Percentiles rank a stretch among this genome's conserved stretches.
Conservation (phyloP, 352 stramenopile genomes). For the Thalassiosira ordinaria region DNA sequence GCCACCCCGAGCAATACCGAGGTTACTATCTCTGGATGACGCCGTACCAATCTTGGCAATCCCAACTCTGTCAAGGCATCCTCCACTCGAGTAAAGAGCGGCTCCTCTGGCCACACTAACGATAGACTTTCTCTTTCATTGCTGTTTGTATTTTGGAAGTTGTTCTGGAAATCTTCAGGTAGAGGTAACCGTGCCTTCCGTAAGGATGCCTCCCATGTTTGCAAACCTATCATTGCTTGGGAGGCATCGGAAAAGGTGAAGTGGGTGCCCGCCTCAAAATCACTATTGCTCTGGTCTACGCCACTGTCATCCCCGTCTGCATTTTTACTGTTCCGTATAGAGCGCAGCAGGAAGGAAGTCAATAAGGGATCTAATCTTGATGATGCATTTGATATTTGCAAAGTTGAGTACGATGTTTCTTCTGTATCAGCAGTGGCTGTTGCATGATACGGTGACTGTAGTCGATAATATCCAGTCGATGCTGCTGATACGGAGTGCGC, state of each 20-base stretch:
- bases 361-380: conserved; percentile 45
- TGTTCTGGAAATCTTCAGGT: too few species aligned
- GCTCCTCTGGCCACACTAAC: conserved; percentile 71
- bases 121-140: too few species aligned
- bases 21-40: conserved; percentile 68
- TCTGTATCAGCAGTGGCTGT: too few species aligned
- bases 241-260: conserved; percentile 44
- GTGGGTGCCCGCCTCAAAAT: too few species aligned
- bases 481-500: too few species aligned
- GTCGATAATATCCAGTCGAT: too few species aligned
- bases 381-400: conserved; percentile 15
- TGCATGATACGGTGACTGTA: too few species aligned
- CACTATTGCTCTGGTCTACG: too few species aligned
- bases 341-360: conserved; percentile 49
- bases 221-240: conserved; percentile 35
- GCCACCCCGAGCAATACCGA: conserved; percentile 61
- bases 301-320: not conserved
- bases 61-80: conserved; percentile 43
- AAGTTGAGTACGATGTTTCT: too few species aligned
- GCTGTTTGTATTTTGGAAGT: conserved; percentile 25
- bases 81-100: conserved; percentile 59
- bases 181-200: conserved; percentile 37
- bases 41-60: conserved; percentile 62
- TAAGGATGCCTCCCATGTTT: conserved; percentile 32
- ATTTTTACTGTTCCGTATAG: conserved; percentile 18